Evolutionary conservation across 2,329 filamentous ascomycete genomes (phyloP), one percentile per base, ranked within the genome.

Genomic region (Talaromyces marneffei): DNA sequence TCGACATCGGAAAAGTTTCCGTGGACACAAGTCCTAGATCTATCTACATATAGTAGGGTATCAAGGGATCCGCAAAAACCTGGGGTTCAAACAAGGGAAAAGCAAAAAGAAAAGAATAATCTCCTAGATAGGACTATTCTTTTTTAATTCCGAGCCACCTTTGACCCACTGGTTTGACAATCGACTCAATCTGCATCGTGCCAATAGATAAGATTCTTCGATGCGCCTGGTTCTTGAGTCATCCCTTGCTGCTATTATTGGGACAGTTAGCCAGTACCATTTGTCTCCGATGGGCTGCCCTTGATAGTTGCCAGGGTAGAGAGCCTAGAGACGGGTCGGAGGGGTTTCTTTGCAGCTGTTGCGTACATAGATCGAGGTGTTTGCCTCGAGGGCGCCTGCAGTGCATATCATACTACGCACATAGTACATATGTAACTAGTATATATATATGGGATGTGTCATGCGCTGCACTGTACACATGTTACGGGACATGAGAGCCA

Each of bases 401-500:
- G 37, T 59, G 52, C 37, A 46, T 33, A 57, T n/a, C 18, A 33
- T 57, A 29, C 23, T 39, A 50, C 40, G 20, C 53, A 33, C 57
- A 39, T 40, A 52, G 44, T 50, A 27, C 56, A 59, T 57, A n/a
- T n/a, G n/a, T n/a, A n/a, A n/a, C n/a, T n/a, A n/a, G n/a, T n/a
- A n/a, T n/a, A n/a, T n/a, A n/a, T n/a, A n/a, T n/a, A 48, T 40
- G 20, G 40, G 9, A 37, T 57, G 40, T 50, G 35, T 40, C n/a
- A 46, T 59, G 46, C 46, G 27, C 58, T 53, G 57, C 35, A 25
- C 57, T 60, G 55, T 39, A 55, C 55, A 62, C 60, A 62, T 59
- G 56, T 48, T 58, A 7, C 18, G 10, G n/a, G 12, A 27, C 18
- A 35, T 55, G 60, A 58, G 44, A 61, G 60, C 60, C 60, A 61